phyloP scores from a whole-genome alignment of 345 rosid genomes.

The Conringia planisiliqua region DNA sequence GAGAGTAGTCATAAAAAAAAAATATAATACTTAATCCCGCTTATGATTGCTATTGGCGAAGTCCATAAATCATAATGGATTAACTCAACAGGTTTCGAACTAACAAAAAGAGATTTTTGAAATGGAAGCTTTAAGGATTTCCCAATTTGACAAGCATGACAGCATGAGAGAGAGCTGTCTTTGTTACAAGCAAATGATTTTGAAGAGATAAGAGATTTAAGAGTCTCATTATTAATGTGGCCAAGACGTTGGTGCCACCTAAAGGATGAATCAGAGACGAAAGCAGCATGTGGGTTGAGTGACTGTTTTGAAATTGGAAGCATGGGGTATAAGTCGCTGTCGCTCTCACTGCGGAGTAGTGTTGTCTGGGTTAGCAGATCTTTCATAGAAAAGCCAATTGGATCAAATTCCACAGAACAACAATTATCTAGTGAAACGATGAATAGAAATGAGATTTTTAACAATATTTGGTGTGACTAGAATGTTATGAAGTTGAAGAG shows the following conservation, averaged over 20 bases:
- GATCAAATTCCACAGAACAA: background rate
- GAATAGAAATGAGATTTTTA: background rate
- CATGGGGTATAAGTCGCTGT: background rate
- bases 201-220: background rate
- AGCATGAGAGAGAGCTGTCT: background rate
- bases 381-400: background rate
- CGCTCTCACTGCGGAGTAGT: background rate
- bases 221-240: background rate
- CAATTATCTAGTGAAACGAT: background rate
- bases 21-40: background rate
- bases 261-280: background rate
- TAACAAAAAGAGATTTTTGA: background rate
- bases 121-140: background rate
- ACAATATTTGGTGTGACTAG: background rate
- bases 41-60: background rate
- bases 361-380: background rate
- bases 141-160: background rate
- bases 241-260: background rate
- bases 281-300: background rate
- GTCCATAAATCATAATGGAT: background rate
- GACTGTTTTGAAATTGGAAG: background rate
- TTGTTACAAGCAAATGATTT: background rate
- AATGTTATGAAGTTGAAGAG: background rate
- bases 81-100: background rate
- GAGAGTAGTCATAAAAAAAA: background rate